Conservation (phyloP, 805 yeast genomes). For the Lipomyces yamadae region DNA sequence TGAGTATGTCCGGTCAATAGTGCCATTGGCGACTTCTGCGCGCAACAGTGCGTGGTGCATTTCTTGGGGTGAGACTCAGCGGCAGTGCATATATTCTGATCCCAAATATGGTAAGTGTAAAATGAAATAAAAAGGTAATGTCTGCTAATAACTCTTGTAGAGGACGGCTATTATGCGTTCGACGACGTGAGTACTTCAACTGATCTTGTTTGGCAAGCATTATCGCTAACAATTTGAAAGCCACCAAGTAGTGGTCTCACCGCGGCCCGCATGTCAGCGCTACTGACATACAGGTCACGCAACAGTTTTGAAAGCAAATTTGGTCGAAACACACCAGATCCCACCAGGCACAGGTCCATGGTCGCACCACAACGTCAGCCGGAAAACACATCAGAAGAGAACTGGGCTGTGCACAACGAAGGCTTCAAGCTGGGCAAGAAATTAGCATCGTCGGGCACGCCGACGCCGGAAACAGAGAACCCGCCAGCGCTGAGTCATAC, state of each 20-base stretch:
- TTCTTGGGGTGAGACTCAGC: constrained; percentile 98
- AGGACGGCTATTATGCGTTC: constrained; percentile 81
- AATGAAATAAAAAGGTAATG: background rate
- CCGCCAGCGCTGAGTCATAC: constrained; percentile 12
- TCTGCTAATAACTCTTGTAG: constrained; percentile 8
- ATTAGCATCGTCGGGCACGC: constrained; percentile 16
- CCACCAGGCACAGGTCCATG: constrained; percentile 47
- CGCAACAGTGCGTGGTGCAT: constrained; percentile 98
- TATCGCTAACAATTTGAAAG: constrained; percentile 7
- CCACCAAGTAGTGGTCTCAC: constrained; percentile 87
- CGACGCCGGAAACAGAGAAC: constrained; percentile 24
- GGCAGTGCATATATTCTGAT: constrained; percentile 94
- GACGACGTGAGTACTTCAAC: constrained; percentile 50
- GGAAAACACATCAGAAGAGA: constrained; percentile 49
- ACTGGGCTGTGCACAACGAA: constrained; percentile 87
- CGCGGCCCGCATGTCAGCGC: constrained; percentile 97
- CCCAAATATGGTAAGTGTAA: constrained; percentile 66
- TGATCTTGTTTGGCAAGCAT: background rate
- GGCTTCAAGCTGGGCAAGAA: constrained; percentile 51
- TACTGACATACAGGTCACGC: constrained; percentile 88
- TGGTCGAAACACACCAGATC: constrained; percentile 77
- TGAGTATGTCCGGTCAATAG: constrained; percentile 68
- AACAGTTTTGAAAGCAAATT: constrained; percentile 89
- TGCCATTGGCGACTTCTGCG: constrained; percentile 92
- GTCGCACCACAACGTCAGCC: constrained; percentile 44